Evolutionary conservation across 805 yeast genomes (phyloP), one percentile per base, ranked within the genome.

Genomic region (Metschnikowia kofuensis): DNA sequence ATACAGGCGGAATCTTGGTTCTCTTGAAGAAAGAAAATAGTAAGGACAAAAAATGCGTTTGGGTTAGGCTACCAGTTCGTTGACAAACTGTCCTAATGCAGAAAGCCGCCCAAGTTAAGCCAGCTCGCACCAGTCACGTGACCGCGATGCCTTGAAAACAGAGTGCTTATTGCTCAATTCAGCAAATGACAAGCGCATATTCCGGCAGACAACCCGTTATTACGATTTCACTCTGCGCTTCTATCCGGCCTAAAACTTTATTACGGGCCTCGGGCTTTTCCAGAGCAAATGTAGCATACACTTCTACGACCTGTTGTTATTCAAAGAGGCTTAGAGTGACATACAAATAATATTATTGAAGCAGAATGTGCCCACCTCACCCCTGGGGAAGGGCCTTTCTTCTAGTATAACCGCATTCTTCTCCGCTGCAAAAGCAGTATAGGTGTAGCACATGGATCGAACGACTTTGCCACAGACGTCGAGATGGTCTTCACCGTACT

Each of bases 381-480:
- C 4, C 21, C 2, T 3, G 2, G 21, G 21, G 21, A 4, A 21
- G 21, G 21, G 21, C 2, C 21, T 21, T 21, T 21, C 4, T 3
- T 27, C 31, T 29, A 52, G 37, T 52, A 52, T 16, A 52, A n/a
- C 28, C 51, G 42, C 37, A 46, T 40, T 27, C 54, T 42, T 40
- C 44, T 52, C 38, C 49, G 50, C 37, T 39, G 34, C 16, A 32
- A 40, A 26, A 34, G 42, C 39, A 35, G 39, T 12, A 43, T 12
- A 10, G 44, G 38, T 21, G 57, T 49, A 35, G 49, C 34, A 30
- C 57, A 54, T 8, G 57, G 47, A 9, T 42, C 30, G 2, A 35
- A 15, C 11, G 49, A 21, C 21, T 21, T 42, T n/a, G 51, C 49
- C 11, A 46, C 6, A 12, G 21, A 9, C 14, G n/a, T 12, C 10